Conservation (phyloP, 2,329 filamentous ascomycete species). For the Talaromyces funiculosus region DNA sequence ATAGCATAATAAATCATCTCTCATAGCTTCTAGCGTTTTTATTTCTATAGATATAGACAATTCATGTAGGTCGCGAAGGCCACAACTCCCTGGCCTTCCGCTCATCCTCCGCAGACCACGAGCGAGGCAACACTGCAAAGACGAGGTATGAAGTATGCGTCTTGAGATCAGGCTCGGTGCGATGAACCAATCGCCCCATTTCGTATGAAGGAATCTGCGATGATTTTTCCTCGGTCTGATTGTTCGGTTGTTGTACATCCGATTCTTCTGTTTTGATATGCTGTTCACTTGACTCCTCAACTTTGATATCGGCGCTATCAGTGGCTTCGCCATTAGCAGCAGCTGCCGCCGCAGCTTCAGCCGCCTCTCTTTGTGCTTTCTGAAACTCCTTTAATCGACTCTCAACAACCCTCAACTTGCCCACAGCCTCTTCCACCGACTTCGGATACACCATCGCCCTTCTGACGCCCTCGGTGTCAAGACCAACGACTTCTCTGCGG, state of each 20-base stretch:
- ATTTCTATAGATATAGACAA: not conserved
- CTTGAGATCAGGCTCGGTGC: constrained; percentile 83
- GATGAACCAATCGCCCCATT: constrained; percentile 71
- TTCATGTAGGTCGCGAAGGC: constrained; percentile 42
- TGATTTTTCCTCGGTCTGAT: not conserved
- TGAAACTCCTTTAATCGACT: constrained; percentile 62
- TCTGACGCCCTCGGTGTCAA: constrained; percentile 60
- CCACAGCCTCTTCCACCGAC: constrained; percentile 73
- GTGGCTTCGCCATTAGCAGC: constrained; percentile 9
- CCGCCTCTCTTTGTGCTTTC: constrained; percentile 24
- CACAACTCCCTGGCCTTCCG: constrained; percentile 58
- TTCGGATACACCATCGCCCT: constrained; percentile 61
- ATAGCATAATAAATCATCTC: not conserved
- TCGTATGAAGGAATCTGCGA: constrained; percentile 54
- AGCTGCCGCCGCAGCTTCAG: constrained; percentile 20
- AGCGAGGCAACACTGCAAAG: constrained; percentile 81
- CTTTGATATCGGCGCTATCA: not conserved
- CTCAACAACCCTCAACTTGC: constrained; percentile 68
- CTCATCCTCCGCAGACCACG: constrained; percentile 82
- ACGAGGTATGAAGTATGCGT: constrained; percentile 96
- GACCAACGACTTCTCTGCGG: constrained; percentile 70
- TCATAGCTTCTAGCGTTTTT: not conserved
- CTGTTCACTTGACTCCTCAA: constrained; percentile 1
- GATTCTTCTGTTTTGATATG: constrained; percentile 4
- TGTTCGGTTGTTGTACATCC: not conserved